Evolutionary conservation across 805 yeast genomes (phyloP), one percentile per base, ranked within the genome.

Genomic region (Kuraishia floccosa): DNA sequence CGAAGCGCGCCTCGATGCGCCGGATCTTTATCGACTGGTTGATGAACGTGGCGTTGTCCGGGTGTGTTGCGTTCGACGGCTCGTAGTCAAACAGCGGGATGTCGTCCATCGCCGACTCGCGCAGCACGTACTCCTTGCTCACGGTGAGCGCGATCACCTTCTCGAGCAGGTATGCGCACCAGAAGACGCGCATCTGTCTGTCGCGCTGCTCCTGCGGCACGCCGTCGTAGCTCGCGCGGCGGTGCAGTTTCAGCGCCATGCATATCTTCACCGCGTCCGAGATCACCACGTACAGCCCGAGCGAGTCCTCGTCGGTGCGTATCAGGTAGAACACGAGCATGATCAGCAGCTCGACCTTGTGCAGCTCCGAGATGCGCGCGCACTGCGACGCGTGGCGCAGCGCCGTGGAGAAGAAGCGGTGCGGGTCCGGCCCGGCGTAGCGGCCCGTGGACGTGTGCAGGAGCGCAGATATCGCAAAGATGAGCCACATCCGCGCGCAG

Each of bases 151-250:
- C 66, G 30, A 73, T 69, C 53, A 74, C 63, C 44, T 79, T 63
- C 42, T 76, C 83, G 27, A 72, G 44, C n/a, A 72, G 43, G 45
- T 74, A 76, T 6, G 68, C 66, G 44, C 77, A 69, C 82, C 82
- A 76, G 54, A 76, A 76, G 12, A 71, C 51, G 38, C 81, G 58
- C 50, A 72, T 48, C 42, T 60, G 63, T 31, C 58, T 56, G 37
- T 64, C 61, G 31, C 39, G 41, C 14, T 40, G 30, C 19, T 42
- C 41, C 16, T 39, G 19, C 11, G 49, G 24, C 17, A 54, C 43
- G 20, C 47, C 47, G 25, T 42, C 34, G 39, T 65, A 65, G 3
- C 61, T 40, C 25, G 41, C 44, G 10, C 52, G 41, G 37, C 54
- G 59, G 41, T 65, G 61, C 21, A 65, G 41, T 10, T 49, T 44